phyloP scores from a whole-genome alignment of 2,329 filamentous ascomycete species.

The Lasiodiplodia theobromae region DNA sequence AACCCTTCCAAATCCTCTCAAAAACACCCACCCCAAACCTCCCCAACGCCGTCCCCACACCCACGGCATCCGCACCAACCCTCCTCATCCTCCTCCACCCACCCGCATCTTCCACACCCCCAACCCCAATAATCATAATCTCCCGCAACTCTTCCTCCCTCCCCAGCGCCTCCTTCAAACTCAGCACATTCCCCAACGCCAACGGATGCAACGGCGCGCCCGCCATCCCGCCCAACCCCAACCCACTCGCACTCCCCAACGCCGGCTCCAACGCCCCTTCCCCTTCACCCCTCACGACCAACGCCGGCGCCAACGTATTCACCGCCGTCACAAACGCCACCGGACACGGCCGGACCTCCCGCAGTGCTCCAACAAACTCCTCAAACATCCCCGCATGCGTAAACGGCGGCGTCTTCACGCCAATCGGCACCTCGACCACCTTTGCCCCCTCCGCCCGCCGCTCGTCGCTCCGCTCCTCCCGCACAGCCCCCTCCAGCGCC shows the following conservation, averaged over 20 bases:
- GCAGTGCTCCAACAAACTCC: conserved; percentile 62
- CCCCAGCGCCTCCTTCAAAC: conserved; percentile 68
- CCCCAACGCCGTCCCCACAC: conserved; percentile 73
- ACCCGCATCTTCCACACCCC: conserved; percentile 53
- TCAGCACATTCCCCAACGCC: conserved; percentile 77
- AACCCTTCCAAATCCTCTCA: conserved; percentile 57
- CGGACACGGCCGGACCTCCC: conserved; percentile 42
- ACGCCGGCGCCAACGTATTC: conserved; percentile 75
- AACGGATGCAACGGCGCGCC: conserved; percentile 76
- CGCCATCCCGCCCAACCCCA: conserved; percentile 73
- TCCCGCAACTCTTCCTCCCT: conserved; percentile 53
- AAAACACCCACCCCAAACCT: conserved; percentile 69
- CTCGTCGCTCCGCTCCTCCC: conserved; percentile 55
- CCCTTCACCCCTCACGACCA: conserved; percentile 58
- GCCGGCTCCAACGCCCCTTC: conserved; percentile 36
- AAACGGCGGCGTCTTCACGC: conserved; percentile 79
- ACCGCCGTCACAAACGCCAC: conserved; percentile 76
- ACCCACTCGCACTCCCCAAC: conserved; percentile 60
- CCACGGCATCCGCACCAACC: conserved; percentile 72
- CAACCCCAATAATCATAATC: conserved; percentile 7
- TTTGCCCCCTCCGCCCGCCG: too few species aligned
- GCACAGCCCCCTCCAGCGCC: conserved; percentile 55
- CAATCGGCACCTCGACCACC: conserved; percentile 55
- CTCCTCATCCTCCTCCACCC: conserved; percentile 71
- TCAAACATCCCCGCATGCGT: conserved; percentile 73